Evolutionary conservation across 176 grass and related monocot species (phyloP), one percentile per base, ranked within the genome.

Genomic region (Musa troglodytarum): DNA sequence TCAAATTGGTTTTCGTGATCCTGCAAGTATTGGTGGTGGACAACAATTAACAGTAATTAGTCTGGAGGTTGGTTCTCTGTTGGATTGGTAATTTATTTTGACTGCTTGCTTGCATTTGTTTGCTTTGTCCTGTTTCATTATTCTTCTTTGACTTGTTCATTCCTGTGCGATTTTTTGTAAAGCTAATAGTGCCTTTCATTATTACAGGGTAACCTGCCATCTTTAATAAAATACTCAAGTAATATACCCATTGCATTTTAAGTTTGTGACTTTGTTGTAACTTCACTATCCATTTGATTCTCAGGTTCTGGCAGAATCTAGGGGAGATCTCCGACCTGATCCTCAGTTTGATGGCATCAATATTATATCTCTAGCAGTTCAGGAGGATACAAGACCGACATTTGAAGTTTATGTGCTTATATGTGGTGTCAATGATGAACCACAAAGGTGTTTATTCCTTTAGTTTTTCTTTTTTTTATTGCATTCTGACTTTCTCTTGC

Each of bases 11-110:
- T 93, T 97, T 50, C 71, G 82, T 79, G 94, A 97, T 63, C 88
- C 94, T 59, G 94, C 90, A 83, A 85, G 84, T 82, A 19, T 71
- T 12, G 88, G 90, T 85, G 76, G 86, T 77, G 90, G 90, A 52
- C 94, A 93, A 77, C 90, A 93, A 77, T 73, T 93, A 58, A 93
- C 86, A 57, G 73, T 97, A 86, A 78, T 97, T 69, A 97, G 93
- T 56, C 29, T 97, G 23, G 93, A 97, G 94, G 94, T 92, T 74
- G 59, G 58, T 66, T 65, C 53, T 55, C 71, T 50, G 64, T 34
- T 43, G 24, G 65, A 14, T 21, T 49, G 16, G 10, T 14, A 14
- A 68, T 57, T 10, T 14, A 25, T 12, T 73, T 73, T 24, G 52
- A 23, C 20, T 11, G 20, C n/a, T 73, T 67, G 8, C 64, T 7